Base-by-base conservation (phyloP, 2,329 filamentous ascomycete species). In the Penicillium fuscoglaucum region DNA sequence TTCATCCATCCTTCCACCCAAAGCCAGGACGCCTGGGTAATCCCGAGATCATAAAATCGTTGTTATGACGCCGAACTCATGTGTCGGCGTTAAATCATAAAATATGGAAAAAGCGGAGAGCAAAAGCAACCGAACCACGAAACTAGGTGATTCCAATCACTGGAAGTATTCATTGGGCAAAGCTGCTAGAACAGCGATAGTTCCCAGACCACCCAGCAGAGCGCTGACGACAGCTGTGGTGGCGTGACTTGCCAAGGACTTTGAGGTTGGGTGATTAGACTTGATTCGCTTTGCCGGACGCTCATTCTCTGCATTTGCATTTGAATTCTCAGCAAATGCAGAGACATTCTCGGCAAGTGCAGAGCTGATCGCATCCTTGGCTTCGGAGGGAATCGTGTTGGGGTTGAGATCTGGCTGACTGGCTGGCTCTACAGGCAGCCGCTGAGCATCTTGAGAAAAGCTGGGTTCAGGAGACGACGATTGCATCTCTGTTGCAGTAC, bases 121-220 rank as follows among this genome's bases (percentile, higher is more conserved):
- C 12, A 49, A 43, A 41, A 12, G 17, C 21, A 33, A 43, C 21
- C n/a, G 19, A 21, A 19, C 37, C 37, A 10, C 33, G 24, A 54
- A 46, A n/a, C 2, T 7, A 24, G 26, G 17, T 28, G 33, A 46
- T 33, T 5, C 6, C 33, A 17, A 39, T 64, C 66, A 78, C 40
- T 69, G 63, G 63, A 79, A 79, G 62, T 73, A 79, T 52, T 78
- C 75, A 6, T 72, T 67, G 9, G 78, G 78, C 15, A 80, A 69
- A 26, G 76, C 70, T 13, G 76, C 76, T 45, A 80, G 68, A 19
- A 73, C 65, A 43, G 73, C 69, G 41, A 80, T 70, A 17, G 76
- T 76, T 24, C 76, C 73, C 35, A 79, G 66, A 6, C 76, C 73
- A 49, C 78, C 78, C 44, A 78, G 69, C 17, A 78, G 58, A 37